Evolutionary conservation across 2,329 filamentous ascomycete species (phyloP), one percentile per base, ranked within the genome.

Genomic region (Colletotrichum sidae): DNA sequence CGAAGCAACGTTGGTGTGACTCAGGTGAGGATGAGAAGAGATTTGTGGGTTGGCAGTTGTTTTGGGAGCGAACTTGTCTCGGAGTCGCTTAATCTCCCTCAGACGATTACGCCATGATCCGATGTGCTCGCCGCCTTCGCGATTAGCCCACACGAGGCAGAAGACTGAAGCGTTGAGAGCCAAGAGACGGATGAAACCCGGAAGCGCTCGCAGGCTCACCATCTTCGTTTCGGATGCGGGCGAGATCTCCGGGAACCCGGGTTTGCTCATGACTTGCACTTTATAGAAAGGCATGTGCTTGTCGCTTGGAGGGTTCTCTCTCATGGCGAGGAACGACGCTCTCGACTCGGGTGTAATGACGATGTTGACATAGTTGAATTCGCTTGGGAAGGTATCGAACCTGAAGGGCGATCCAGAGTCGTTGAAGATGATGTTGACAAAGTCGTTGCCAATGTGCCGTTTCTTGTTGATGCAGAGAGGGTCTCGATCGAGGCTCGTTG

Each of bases 381-480:
- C 92, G 0, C 94, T 96, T 0, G 93, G 93, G 71, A 99, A 97
- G 0, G 93, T 97, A 75, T 97, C 88, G 75, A 97, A 97, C 58
- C 87, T 86, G 80, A 97, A 98, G 0, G 92, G 91, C 52, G 90
- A 78, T n/a, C 96, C 95, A 2, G 94, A 97, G 73, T 97, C 93
- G 76, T 99, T 99, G 84, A 96, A 99, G 63, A 99, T 91, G 71
- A 99, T 97, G 75, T 97, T 98, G 74, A 99, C 96, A 76, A 93
- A 97, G 77, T 98, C 96, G 74, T 99, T 99, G 63, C 96, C 96
- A 67, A 98, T 96, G 74, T 98, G 96, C 3, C 90, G 86, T 79
- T 99, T 99, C 82, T 99, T 99, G 76, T 88, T 86, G 67, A 90
- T 89, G 73, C 91, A 93, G 67, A 88, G 85, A 9, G 91, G 87